These are phyloP conservation scores for Arthrobotrys megalospora DNA, from an alignment of 2,329 filamentous ascomycete genomes.

Conservation along the genomic window DNA sequence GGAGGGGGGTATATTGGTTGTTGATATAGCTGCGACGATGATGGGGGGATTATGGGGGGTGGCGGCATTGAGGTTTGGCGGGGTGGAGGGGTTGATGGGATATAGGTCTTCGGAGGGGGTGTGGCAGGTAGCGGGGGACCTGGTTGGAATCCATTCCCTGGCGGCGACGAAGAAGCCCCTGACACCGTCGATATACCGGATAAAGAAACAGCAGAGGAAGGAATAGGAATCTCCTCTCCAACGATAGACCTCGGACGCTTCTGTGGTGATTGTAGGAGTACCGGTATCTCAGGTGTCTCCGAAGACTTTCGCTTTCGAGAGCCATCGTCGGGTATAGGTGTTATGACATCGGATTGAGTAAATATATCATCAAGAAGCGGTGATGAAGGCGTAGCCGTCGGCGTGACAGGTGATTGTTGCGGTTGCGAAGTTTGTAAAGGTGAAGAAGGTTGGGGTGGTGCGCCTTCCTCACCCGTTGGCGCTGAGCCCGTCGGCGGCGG, in stretches of 20 bases:
- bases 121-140: neutral
- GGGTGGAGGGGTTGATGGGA: neutral
- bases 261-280: conserved; percentile 5
- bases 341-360: neutral
- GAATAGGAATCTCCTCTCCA: neutral
- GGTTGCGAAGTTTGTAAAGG: neutral
- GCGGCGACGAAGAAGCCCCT: neutral
- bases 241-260: conserved; percentile 19
- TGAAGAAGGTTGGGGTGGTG: neutral
- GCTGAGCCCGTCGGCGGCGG: neutral
- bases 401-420: neutral
- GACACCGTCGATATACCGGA: neutral
- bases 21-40: conserved; percentile 1
- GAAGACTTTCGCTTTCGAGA: conserved; percentile 36
- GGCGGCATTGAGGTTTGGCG: conserved; percentile 21
- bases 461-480: neutral
- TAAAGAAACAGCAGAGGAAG: neutral
- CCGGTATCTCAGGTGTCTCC: neutral
- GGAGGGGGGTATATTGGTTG: neutral
- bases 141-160: neutral
- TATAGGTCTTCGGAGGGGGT: neutral
- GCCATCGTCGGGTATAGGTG: neutral
- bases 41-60: neutral
- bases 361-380: neutral
- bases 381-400: conserved; percentile 8